Evolutionary conservation across 805 yeast species (phyloP).

Genomic region (Komagataella phaffii): DNA sequence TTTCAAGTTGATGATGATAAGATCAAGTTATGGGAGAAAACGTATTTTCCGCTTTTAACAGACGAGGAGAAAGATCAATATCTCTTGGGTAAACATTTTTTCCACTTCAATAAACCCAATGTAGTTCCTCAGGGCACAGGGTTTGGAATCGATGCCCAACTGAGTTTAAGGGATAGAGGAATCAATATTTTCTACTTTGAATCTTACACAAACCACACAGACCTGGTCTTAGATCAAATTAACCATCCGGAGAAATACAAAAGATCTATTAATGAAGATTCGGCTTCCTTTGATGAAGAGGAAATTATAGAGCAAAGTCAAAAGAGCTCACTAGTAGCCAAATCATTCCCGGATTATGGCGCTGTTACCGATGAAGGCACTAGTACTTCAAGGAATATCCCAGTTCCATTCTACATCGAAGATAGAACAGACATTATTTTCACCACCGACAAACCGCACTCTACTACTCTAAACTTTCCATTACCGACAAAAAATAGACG

Average conservation of each 20-base stretch:
- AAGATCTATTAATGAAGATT: neutral
- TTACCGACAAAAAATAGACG: conserved; percentile 20
- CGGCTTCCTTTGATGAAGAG: neutral
- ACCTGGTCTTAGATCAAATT: conserved; percentile 5
- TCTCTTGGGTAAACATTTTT: conserved; percentile 12
- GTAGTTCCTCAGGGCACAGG: conserved; percentile 13
- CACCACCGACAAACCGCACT: conserved; percentile 9
- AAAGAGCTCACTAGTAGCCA: neutral
- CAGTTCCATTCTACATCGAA: conserved; percentile 15
- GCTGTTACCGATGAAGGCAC: neutral
- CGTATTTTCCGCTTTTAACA: conserved; percentile 8
- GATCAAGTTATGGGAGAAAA: conserved; percentile 7
- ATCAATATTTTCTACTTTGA: conserved; percentile 18
- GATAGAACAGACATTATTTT: conserved; percentile 19
- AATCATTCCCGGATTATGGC: neutral
- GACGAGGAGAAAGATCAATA: conserved; percentile 12
- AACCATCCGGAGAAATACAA: neutral
- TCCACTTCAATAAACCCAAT: conserved; percentile 11
- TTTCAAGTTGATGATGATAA: conserved; percentile 8
- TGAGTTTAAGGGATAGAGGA: conserved; percentile 21
- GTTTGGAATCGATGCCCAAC: conserved; percentile 9
- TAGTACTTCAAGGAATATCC: neutral
- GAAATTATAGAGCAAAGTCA: neutral
- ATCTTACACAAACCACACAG: conserved; percentile 16
- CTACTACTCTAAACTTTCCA: conserved; percentile 18